phyloP scores from a whole-genome alignment of 805 yeast genomes.

The Wickerhamomyces kurtzmanii region DNA sequence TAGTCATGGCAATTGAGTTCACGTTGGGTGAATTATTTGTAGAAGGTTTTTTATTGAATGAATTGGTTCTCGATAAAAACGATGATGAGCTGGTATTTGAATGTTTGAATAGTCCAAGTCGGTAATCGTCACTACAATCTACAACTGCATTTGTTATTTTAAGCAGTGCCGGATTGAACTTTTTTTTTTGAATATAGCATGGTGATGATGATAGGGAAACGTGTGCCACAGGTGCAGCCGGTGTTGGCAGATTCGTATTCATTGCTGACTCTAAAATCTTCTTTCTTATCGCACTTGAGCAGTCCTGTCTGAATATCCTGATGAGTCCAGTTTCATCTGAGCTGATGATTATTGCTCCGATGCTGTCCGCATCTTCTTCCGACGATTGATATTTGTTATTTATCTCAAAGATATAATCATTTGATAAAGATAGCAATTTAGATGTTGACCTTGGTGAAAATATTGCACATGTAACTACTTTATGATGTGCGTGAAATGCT shows the following conservation, averaged over 20 bases:
- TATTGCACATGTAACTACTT: slow-evolving; percentile 63
- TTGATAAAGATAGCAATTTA: slow-evolving; percentile 57
- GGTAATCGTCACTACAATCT: too few species aligned
- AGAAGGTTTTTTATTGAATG: too few species aligned
- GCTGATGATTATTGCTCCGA: slow-evolving; percentile 53
- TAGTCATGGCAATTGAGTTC: background rate
- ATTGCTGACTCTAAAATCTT: too few species aligned
- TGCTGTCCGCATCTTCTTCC: slow-evolving; percentile 10
- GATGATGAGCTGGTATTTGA: too few species aligned
- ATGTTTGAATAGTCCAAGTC: too few species aligned
- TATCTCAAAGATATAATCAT: slow-evolving; percentile 72
- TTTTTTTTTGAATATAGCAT: too few species aligned
- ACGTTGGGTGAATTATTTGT: background rate
- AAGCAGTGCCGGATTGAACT: too few species aligned
- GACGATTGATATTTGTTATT: slow-evolving; percentile 18
- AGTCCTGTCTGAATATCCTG: slow-evolving; percentile 73
- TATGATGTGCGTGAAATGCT: slow-evolving; percentile 69
- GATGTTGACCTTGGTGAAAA: slow-evolving; percentile 70
- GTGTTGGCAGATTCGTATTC: too few species aligned
- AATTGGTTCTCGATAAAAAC: too few species aligned
- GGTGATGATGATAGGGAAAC: too few species aligned
- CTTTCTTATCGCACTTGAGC: slow-evolving; percentile 40
- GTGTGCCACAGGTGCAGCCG: too few species aligned
- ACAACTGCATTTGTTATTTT: too few species aligned
- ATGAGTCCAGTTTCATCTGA: slow-evolving; percentile 69